Base-by-base conservation (phyloP, 73 alveolate genomes). In the Chromera velia region DNA sequence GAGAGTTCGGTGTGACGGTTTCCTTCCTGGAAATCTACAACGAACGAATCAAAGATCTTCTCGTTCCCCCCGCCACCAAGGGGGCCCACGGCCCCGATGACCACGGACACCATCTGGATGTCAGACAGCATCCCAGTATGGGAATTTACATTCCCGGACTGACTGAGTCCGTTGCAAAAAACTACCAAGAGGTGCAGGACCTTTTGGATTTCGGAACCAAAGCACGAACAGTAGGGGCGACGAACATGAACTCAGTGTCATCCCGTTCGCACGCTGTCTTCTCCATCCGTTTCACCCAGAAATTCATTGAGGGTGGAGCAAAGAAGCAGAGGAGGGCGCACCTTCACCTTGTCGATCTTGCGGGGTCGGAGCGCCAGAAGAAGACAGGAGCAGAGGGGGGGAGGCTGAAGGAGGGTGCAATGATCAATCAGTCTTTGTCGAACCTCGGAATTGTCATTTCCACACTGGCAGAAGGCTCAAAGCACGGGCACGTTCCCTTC, bases 21-120 rank as follows among this genome's bases (percentile, higher is more conserved):
- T 81, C 88, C 1, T 90, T 90, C 83, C 77, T 90, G 67, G 98
- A 94, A 80, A 94, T 94, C 73, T 94, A 94, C 90, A 94, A 94
- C 49, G 98, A 94, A 81, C 83, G 67, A 24, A 76, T 76, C 71
- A 74, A 74, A 65, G 19, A 17, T 33, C 33, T 1, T 19, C 67
- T 28, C 48, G 19, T 63, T 75, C 75, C 83, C 30, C 83, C 83
- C 13, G 76, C 83, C 45, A 33, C 18, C 24, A 76, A 76, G 34
- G 83, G 66, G 66, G 45, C 33, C 76, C 64, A 76, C 45, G 67
- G 45, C 33, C 73, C 30, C n/a, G 73, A 46, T 46, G 64, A 46
- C 29, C 26, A 17, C n/a, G 32, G 10, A 31, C 26, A 10, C 26
- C 6, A 19, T 32, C 40, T 55, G 46, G 82, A 76, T 29, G 76